phyloP scores from a whole-genome alignment of 2,329 filamentous ascomycete genomes.

The Cladophialophora chaetospira region DNA sequence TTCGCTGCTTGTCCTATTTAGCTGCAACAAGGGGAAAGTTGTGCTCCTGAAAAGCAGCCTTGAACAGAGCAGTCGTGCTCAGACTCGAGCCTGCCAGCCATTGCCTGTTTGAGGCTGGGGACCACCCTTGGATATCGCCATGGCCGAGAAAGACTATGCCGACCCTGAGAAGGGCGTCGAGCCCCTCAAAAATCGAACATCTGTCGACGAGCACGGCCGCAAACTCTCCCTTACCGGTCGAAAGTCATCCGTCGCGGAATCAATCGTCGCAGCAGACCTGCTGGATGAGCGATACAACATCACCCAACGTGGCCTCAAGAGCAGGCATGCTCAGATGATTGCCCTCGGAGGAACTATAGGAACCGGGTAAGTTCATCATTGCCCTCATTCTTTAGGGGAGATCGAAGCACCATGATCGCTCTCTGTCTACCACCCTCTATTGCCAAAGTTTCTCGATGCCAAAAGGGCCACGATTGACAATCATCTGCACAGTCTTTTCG shows the following conservation, averaged over 20 bases:
- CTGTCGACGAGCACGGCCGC: constrained; percentile 13
- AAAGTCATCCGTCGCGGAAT: constrained; percentile 27
- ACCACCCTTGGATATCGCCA: constrained; percentile 11
- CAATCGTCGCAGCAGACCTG: constrained; percentile 44
- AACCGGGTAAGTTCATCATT: constrained; percentile 24
- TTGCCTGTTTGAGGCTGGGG: too few species aligned
- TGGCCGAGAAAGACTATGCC: constrained; percentile 9
- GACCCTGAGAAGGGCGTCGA: constrained; percentile 30
- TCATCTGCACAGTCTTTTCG: constrained; percentile 26
- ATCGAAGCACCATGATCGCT: too few species aligned
- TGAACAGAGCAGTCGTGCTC: neutral
- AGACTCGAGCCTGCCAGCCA: neutral
- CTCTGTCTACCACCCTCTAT: too few species aligned
- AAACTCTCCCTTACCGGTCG: constrained; percentile 17
- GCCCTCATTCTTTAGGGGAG: too few species aligned
- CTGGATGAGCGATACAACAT: constrained; percentile 44
- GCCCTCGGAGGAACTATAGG: constrained; percentile 33
- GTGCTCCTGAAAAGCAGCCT: neutral
- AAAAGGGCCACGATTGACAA: constrained; percentile 2
- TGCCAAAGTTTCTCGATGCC: too few species aligned
- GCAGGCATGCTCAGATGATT: constrained; percentile 46
- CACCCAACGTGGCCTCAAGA: constrained; percentile 47
- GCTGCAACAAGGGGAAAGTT: neutral
- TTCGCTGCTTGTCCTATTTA: neutral
- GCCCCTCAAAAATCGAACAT: neutral